Evolutionary conservation across 805 yeast species (phyloP), one percentile per base, ranked within the genome.

Genomic region (Candida andamanensis): DNA sequence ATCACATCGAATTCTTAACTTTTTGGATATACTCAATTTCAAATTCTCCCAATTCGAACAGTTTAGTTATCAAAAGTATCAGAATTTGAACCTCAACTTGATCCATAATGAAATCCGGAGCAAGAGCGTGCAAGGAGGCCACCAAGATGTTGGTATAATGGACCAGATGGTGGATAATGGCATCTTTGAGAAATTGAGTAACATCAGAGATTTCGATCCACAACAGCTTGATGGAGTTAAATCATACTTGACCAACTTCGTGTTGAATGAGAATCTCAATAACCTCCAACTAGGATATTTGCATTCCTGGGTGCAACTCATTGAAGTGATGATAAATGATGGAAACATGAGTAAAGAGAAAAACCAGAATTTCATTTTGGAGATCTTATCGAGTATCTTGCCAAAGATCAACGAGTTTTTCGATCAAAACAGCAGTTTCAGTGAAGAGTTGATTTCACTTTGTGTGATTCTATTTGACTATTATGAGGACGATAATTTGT

Each of bases 251-350:
- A 58, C 63, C 0, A 72, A 72, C 42, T 62, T 66, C 15, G 46
- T 74, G 10, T 57, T 74, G n/a, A 63, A 60, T 25, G 62, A 64
- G 26, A 63, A 66, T 24, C 69, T 76, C 43, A 68, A 68, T 39
- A 52, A 65, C 1, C 60, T 66, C 6, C 92, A 82, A 39, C 58
- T 81, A 28, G 58, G 69, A 10, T 75, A 80, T 36, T 58, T 90
- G 17, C 85, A 80, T 47, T 74, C 94, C 0, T 90, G 97, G 97
- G 78, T 80, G 15, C 80, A 79, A 43, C 55, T 89, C 30, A 78
- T 85, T 15, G 85, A 86, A 40, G 76, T 86, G 3, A 57, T 85
- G 27, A 76, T 85, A 4, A 66, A 76, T 4, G 87, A 80, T 52
- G 55, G 77, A 34, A 54, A 63, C 5, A 47, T 67, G 0, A 54